A percentile compares a stretch with the other conserved stretches of the same genome.
Evolutionary conservation across 306 rosid genomes (phyloP).

Genomic region (Gastrolobium bilobum): DNA sequence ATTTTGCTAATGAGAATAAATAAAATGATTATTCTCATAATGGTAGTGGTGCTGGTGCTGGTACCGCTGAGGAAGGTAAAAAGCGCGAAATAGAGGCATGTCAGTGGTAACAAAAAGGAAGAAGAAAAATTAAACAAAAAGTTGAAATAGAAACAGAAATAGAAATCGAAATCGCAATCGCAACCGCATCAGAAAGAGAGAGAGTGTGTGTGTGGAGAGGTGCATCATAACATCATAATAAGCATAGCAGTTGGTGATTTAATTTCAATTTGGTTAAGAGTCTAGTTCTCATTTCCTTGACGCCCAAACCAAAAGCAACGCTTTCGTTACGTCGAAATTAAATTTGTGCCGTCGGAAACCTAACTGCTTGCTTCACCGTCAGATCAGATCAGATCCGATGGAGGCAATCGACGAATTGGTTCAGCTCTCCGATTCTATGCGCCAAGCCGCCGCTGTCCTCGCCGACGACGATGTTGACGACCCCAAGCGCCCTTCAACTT

Average conservation of each 20-base stretch:
- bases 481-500: constrained; percentile 81
- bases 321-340: neutral
- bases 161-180: constrained; percentile 16
- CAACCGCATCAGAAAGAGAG: neutral
- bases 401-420: constrained; percentile 90
- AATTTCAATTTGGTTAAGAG: constrained; percentile 36
- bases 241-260: constrained; percentile 19
- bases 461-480: constrained; percentile 94
- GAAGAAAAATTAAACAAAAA: constrained; percentile 27
- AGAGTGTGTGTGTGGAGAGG: neutral
- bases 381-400: constrained; percentile 59
- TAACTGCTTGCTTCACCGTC: neutral
- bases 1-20: too few relatives aligned
- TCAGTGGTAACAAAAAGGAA: neutral
- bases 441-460: constrained; percentile 86
- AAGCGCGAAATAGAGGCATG: constrained; percentile 44
- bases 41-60: neutral
- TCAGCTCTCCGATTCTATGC: constrained; percentile 93
- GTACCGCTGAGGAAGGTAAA: constrained; percentile 15
- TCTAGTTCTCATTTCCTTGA: neutral
- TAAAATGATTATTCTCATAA: neutral
- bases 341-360: constrained; percentile 51
- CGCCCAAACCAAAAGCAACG: neutral
- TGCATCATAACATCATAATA: neutral
- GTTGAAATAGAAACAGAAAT: neutral